Conservation (phyloP, 1,139 yeast genomes). For the Magnusiomyces sp. region DNA sequence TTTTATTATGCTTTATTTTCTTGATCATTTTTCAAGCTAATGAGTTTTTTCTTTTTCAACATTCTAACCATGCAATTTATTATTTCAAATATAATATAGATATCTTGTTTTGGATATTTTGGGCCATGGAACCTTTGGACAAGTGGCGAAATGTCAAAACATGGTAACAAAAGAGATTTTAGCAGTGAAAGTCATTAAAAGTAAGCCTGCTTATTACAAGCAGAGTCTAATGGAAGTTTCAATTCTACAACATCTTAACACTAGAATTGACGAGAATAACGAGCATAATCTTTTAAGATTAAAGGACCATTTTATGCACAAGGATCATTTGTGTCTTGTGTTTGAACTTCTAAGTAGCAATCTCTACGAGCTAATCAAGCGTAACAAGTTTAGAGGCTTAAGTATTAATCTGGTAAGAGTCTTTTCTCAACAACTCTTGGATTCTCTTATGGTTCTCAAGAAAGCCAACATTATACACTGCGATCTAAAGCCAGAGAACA, state of each 20-base stretch:
- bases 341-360: conserved; percentile 85
- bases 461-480: conserved; percentile 86
- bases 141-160: conserved; percentile 95
- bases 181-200: conserved; percentile 91
- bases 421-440: conserved; percentile 72
- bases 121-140: conserved; percentile 98
- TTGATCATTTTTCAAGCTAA: too few species aligned
- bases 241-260: conserved; percentile 71
- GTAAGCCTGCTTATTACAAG: conserved; percentile 83
- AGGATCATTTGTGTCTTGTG: conserved; percentile 85
- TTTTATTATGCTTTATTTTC: too few species aligned
- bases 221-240: conserved; percentile 90
- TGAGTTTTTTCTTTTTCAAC: too few species aligned
- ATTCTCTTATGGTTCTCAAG: conserved; percentile 70
- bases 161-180: conserved; percentile 79
- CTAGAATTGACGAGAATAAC: conserved; percentile 57
- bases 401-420: conserved; percentile 71
- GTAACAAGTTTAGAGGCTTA: conserved; percentile 88
- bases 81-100: conserved; percentile 5
- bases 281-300: conserved; percentile 69
- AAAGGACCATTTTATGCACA: conserved; percentile 85
- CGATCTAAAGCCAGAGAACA: conserved; percentile 94
- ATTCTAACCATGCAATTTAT: neutral
- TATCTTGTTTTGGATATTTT: conserved; percentile 82
- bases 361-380: conserved; percentile 81